phyloP scores from a whole-genome alignment of 495 filamentous ascomycete genomes.

The Hypoxylon fuscum region DNA sequence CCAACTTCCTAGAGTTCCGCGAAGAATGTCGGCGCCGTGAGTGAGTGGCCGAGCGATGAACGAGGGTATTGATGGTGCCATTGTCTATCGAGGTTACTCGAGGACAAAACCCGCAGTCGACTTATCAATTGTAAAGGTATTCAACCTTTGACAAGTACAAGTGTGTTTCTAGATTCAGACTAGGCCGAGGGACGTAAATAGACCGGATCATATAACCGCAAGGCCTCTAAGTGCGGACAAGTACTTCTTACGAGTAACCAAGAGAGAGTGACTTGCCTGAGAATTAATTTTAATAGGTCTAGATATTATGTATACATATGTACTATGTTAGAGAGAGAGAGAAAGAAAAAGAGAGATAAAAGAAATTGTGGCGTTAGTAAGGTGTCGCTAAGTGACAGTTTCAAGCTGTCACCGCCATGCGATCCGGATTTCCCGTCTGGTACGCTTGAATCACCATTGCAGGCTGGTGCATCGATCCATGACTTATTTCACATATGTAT shows the following conservation, averaged over 20 bases:
- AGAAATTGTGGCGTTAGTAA: neutral
- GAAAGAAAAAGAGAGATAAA: slow-evolving; percentile 2
- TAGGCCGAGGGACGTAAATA: neutral
- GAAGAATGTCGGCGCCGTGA: slow-evolving; percentile 43
- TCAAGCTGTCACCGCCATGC: slow-evolving; percentile 29
- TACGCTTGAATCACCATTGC: slow-evolving; percentile 13
- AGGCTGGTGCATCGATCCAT: slow-evolving; percentile 11
- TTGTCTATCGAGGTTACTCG: slow-evolving; percentile 6
- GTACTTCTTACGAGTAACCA: neutral
- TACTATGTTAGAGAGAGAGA: neutral
- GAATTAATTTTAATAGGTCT: neutral
- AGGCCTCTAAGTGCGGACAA: neutral
- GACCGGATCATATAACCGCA: neutral
- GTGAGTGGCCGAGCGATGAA: slow-evolving; percentile 38
- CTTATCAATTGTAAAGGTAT: neutral
- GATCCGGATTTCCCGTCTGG: neutral
- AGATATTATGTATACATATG: neutral
- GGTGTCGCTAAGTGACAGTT: slow-evolving; percentile 7
- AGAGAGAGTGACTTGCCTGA: neutral
- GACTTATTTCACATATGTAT: slow-evolving; percentile 14
- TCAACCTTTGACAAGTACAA: neutral
- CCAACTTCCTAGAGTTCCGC: slow-evolving; percentile 47
- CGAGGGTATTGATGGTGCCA: slow-evolving; percentile 37
- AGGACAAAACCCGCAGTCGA: no score
- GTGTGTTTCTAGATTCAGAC: neutral